Evolutionary conservation across 495 filamentous ascomycete genomes (phyloP), one percentile per base, ranked within the genome.

Genomic region (Clohesyomyces aquaticus): DNA sequence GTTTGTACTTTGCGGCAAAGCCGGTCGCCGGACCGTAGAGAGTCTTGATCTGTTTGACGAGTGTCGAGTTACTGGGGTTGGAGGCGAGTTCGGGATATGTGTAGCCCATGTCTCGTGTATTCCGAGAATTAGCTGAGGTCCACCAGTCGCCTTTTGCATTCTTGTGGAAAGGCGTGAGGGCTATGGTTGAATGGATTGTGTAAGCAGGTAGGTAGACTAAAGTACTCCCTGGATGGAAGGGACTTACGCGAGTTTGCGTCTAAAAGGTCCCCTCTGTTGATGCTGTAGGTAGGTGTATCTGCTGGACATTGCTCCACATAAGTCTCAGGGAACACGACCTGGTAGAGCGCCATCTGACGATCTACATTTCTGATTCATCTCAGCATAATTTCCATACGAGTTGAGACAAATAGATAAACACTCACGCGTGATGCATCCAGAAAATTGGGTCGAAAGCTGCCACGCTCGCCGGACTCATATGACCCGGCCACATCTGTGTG

Each of bases 381-480:
- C 32, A 64, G 63, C 63, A 49, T 38, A 22, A n/a, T 4, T 22
- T 19, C 47, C 14, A 10, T 50, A 50, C 16, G 19, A 43, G 18
- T 19, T 18, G 26, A 12, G 8, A 50, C 50, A 9, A 19, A 26
- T 19, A 2, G 25, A 11, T 18, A 6, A 29, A 42, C 12, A 32
- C 75, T 70, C 63, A 77, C 71, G 67, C 63, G 60, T 81, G 79
- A 60, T 91, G 88, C 4, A 91, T 74, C 73, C 83, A 89, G 75
- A 91, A 92, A 41, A 88, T 77, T 0, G 89, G 88, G 66, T 91
- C 89, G 60, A 89, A 91, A 18, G 83, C 83, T 10, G 89, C 85
- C 59, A 84, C 88, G 0, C 81, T 81, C 26, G 87, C 78, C 64
- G 79, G 82, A 2, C 79, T 77, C 85, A 90, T 87, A 66, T 90